Base-by-base conservation (phyloP, 225 moss, liverwort and hornwort species). In the Pleurozium schreberi region DNA sequence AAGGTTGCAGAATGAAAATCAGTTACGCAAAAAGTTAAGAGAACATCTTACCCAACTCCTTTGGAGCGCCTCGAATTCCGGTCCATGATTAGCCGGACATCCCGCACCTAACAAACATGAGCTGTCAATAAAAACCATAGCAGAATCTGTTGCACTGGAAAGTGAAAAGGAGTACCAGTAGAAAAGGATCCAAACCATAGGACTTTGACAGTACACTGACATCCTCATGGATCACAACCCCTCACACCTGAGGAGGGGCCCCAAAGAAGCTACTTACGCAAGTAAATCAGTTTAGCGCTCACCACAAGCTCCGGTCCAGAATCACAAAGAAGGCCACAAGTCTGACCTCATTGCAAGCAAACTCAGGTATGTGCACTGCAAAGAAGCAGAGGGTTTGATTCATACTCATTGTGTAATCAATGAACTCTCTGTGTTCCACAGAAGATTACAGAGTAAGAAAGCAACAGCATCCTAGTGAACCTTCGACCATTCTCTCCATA, bases 41-140 rank as follows among this genome's bases (percentile, higher is more conserved):
- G 31, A 40, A 70, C 5, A 52, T 50, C 95, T 89, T 93, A 99
- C 99, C 99, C 99, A 69, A 99, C 99, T 92, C 99, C 99, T 91
- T 99, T 99, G 12, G 99, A 99, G 79, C 99, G 95, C 94, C 99
- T 97, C 45, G 99, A 99, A 92, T 99, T 99, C 87, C 99, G 97
- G 93, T 99, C 99, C 99, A 99, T 99, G 47, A 99, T 99, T 61
- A 99, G 91, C 84, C 99, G 99, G 77, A 99, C 99, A 93, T 99
- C 99, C 73, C 99, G 96, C 70, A 99, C 97, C 99, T 99, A 92
- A n/a, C 60, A 85, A 55, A 88, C 18, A 85, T 47, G 52, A 20
- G n/a, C 34, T 66, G 58, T 84, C 53, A 89, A 80, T 60, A 69
- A 79, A 38, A 83, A 77, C 27, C 86, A 73, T 71, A 85, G 78